Evolutionary conservation across 169 alveolate genomes (phyloP), one percentile per base, ranked within the genome.

Genomic region (Eimeria maxima): DNA sequence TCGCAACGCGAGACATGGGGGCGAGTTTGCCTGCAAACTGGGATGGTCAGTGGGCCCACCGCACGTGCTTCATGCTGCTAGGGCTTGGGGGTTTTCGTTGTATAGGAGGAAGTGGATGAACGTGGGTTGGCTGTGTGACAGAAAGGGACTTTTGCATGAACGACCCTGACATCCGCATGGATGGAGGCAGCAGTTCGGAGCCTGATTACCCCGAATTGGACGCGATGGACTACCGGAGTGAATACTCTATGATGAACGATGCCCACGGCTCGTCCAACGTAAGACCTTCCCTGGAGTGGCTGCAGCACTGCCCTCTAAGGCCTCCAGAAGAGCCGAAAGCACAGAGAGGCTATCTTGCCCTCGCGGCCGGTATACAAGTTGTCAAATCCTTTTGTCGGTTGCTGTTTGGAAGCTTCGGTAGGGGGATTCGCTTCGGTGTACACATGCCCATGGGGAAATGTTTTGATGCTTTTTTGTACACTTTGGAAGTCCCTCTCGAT

Each of bases 201-300:
- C 87, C 87, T 14, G 90, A 81, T 24, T 47, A 29, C 33, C 71
- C 90, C 33, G 90, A 81, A 53, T n/a, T 81, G 24, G 90, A 81
- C 24, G 90, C 90, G 71, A 81, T 47, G 90, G 90, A 81, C 29
- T 81, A 81, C 90, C 38, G 90, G 16, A 81, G 71, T 47, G 90
- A 81, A 38, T 81, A 81, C 71, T 81, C 90, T 53, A 81, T 81
- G 90, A 81, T 81, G 90, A 81, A 81, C 44, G 90, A 81, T 16
- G 90, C 90, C 14, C 47, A 81, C 44, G 90, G 90, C 90, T 81
- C 90, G 5, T 38, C 90, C 47, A 50, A 14, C 67, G 90, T 81
- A 53, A 50, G 73, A 20, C 11, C 29, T 13, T 10, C 50, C 13
- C 18, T 1, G 44, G 29, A 20, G 45, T 7, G 11, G 42, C 47